phyloP scores from a whole-genome alignment of 208 protist species.

The Wallacemonas collosoma region DNA sequence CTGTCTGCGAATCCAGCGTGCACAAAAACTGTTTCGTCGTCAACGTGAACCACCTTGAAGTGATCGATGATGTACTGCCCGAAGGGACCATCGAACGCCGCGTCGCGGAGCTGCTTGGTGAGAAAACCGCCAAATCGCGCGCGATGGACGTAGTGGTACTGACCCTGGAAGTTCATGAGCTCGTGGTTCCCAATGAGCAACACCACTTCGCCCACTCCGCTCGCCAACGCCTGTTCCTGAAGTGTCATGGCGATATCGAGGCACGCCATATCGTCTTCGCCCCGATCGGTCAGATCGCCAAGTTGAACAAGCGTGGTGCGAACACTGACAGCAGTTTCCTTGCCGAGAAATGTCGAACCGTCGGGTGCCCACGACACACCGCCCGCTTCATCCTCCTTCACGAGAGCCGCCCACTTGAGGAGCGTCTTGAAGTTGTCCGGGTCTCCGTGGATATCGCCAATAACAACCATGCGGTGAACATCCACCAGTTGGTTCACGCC shows the following conservation, averaged over 20 bases:
- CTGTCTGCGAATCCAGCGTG: conserved; percentile 55
- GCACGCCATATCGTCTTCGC: conserved; percentile 49
- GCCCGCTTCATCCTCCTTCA: conserved; percentile 16
- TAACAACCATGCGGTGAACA: conserved; percentile 61
- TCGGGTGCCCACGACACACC: conserved; percentile 21
- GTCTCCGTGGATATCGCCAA: conserved; percentile 85
- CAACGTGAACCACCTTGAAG: conserved; percentile 53
- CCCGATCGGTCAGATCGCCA: conserved; percentile 85
- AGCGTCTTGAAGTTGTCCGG: conserved; percentile 53
- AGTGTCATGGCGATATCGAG: conserved; percentile 58
- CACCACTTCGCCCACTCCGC: conserved; percentile 54
- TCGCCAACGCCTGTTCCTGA: conserved; percentile 41
- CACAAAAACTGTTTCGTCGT: conserved; percentile 60
- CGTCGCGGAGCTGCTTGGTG: conserved; percentile 37
- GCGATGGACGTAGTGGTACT: conserved; percentile 71
- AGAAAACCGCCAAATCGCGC: conserved; percentile 58
- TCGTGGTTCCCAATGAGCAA: conserved; percentile 89
- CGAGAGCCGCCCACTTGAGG: conserved; percentile 45
- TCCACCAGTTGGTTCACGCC: conserved; percentile 22
- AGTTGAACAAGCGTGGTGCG: conserved; percentile 74
- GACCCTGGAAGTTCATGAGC: conserved; percentile 75
- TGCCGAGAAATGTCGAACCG: not conserved
- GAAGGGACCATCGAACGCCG: conserved; percentile 60
- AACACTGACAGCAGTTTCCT: conserved; percentile 1
- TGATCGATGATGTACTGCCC: conserved; percentile 66